Percentiles rank a stretch among this genome's conserved stretches.
Evolutionary conservation across 805 yeast species (phyloP).

Genomic region (Yarrowia hollandica): DNA sequence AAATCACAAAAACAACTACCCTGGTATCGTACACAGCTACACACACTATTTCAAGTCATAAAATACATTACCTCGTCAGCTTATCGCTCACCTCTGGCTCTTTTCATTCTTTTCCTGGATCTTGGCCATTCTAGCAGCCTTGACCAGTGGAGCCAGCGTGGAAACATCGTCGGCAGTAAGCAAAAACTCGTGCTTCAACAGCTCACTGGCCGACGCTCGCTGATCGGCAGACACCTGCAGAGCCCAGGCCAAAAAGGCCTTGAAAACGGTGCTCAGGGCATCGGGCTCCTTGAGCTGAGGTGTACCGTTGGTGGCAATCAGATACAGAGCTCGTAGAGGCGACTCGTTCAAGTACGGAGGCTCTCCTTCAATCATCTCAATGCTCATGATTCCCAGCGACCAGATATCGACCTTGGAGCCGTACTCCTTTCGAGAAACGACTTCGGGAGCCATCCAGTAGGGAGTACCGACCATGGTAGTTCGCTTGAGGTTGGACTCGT

Average conservation of each 20-base stretch:
- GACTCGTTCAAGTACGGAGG: constrained; percentile 97
- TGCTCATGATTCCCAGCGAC: constrained; percentile 97
- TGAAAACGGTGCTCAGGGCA: constrained; percentile 62
- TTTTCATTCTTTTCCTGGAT: constrained; percentile 22
- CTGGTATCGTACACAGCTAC: too few species aligned
- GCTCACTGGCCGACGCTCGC: constrained; percentile 74
- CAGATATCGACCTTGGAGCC: constrained; percentile 97
- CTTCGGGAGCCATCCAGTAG: constrained; percentile 99
- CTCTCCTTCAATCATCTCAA: constrained; percentile 98
- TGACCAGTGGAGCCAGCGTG: constrained; percentile 42
- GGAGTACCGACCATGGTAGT: constrained; percentile 99
- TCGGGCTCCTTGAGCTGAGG: constrained; percentile 91
- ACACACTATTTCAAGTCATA: too few species aligned
- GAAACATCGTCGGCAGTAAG: constrained; percentile 38
- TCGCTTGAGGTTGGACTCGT: constrained; percentile 66
- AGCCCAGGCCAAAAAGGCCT: constrained; percentile 71
- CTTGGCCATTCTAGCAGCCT: constrained; percentile 38
- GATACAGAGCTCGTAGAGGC: constrained; percentile 87
- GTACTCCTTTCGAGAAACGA: constrained; percentile 89
- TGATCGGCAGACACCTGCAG: constrained; percentile 79
- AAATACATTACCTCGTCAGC: too few species aligned
- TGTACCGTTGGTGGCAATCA: constrained; percentile 96
- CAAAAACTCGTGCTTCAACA: constrained; percentile 62
- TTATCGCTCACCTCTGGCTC: background rate
- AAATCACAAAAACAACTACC: too few species aligned